phyloP scores from a whole-genome alignment of 768 basidiomycete species.

The Royoungia palumana region DNA sequence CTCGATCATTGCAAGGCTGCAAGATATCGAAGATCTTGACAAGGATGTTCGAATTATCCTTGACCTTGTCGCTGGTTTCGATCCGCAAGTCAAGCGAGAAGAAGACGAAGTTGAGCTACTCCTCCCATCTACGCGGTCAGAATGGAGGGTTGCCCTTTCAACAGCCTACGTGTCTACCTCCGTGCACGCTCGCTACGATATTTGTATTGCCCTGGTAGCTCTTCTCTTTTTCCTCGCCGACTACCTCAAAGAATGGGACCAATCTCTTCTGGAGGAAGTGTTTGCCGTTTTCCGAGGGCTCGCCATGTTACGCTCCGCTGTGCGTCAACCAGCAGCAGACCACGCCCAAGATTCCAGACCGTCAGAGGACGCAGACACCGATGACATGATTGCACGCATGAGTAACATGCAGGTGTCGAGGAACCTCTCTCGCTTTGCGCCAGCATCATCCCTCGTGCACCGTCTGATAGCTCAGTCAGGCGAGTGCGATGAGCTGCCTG shows the following conservation, averaged over 20 bases:
- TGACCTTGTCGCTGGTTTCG: constrained; percentile 70
- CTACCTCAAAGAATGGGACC: constrained; percentile 61
- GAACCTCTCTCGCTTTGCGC: constrained; percentile 41
- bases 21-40: constrained; percentile 55
- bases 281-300: constrained; percentile 80
- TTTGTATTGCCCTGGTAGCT: constrained; percentile 61
- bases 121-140: constrained; percentile 50
- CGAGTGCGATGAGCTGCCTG: constrained; percentile 47
- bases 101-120: constrained; percentile 64
- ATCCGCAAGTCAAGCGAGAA: constrained; percentile 68
- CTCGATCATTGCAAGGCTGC: constrained; percentile 61
- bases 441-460: constrained; percentile 62
- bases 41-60: constrained; percentile 53
- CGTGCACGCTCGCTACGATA: constrained; percentile 71
- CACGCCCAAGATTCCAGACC: constrained; percentile 28
- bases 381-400: constrained; percentile 62
- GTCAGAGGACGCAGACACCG: constrained; percentile 43
- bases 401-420: constrained; percentile 71
- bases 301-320: constrained; percentile 62
- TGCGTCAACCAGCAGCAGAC: constrained; percentile 54
- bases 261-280: constrained; percentile 63
- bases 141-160: constrained; percentile 60
- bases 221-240: constrained; percentile 71
- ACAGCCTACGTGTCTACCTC: constrained; percentile 61
- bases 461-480: constrained; percentile 55